These are phyloP conservation scores for Cladosporium sphaerospermum DNA, from an alignment of 2,329 filamentous ascomycete species.

Conservation along the genomic window DNA sequence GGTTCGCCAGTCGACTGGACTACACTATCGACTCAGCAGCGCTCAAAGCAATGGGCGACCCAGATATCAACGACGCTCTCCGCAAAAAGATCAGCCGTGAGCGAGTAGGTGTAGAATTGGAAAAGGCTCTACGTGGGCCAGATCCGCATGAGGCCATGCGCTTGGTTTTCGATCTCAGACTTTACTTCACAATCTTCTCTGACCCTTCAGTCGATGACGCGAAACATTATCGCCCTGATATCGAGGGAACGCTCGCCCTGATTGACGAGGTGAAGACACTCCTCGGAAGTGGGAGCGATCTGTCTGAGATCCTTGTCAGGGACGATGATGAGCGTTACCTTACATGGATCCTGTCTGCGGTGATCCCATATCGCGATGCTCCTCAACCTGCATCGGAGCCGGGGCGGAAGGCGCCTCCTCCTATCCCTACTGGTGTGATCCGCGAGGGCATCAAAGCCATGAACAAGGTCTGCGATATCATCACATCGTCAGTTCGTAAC, in stretches of 20 bases:
- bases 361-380: slow-evolving; percentile 65
- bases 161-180: slow-evolving; percentile 58
- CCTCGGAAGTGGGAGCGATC: slow-evolving; percentile 27
- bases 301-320: slow-evolving; percentile 44
- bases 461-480: slow-evolving; percentile 66
- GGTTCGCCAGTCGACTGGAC: slow-evolving; percentile 78
- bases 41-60: slow-evolving; percentile 67
- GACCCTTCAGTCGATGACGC: slow-evolving; percentile 49
- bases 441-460: slow-evolving; percentile 73
- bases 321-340: slow-evolving; percentile 62
- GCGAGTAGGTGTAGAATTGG: slow-evolving; percentile 76
- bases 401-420: slow-evolving; percentile 49
- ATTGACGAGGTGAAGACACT: slow-evolving; percentile 60
- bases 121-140: slow-evolving; percentile 82
- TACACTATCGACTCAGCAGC: slow-evolving; percentile 71
- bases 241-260: slow-evolving; percentile 53
- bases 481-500: slow-evolving; percentile 60
- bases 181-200: slow-evolving; percentile 70
- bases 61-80: slow-evolving; percentile 73
- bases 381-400: slow-evolving; percentile 34
- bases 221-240: slow-evolving; percentile 51
- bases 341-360: slow-evolving; percentile 68
- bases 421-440: slow-evolving; percentile 58
- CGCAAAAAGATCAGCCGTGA: slow-evolving; percentile 86
- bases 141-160: slow-evolving; percentile 57